These are phyloP conservation scores for Galeopsis tetrahit DNA, from an alignment of 257 asterid species.

Conservation along the genomic window DNA sequence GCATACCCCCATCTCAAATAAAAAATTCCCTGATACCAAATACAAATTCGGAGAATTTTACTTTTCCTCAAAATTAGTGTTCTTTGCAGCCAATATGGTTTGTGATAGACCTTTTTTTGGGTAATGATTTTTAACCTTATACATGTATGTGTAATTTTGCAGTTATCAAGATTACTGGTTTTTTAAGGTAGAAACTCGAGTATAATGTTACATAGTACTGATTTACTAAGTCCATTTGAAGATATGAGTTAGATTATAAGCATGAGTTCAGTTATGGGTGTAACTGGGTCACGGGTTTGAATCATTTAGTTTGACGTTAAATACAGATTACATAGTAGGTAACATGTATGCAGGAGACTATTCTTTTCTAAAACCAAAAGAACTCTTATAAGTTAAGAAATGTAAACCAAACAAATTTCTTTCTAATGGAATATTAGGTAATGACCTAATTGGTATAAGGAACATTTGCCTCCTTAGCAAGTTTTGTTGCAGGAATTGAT, in stretches of 20 bases:
- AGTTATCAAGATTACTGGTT: not conserved
- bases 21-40: not conserved
- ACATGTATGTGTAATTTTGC: not conserved
- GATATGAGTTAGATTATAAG: too few species aligned
- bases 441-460: not conserved
- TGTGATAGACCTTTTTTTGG: not conserved
- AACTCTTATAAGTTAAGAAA: too few species aligned
- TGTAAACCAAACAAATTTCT: not conserved
- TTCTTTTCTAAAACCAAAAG: not conserved
- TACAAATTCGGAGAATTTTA: not conserved
- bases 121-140: not conserved
- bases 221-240: too few species aligned
- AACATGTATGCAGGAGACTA: not conserved
- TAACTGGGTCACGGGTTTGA: too few species aligned
- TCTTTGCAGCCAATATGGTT: not conserved
- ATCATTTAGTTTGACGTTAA: too few species aligned
- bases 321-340: too few species aligned
- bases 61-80: not conserved
- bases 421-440: constrained; percentile 1
- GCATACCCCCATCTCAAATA: not conserved
- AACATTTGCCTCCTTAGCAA: not conserved
- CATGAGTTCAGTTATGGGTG: too few species aligned
- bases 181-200: too few species aligned
- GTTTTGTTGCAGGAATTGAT: not conserved
- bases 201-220: too few species aligned